Base-by-base conservation (phyloP, 192 early-diverging fungal species). In the Pilaira anomala region DNA sequence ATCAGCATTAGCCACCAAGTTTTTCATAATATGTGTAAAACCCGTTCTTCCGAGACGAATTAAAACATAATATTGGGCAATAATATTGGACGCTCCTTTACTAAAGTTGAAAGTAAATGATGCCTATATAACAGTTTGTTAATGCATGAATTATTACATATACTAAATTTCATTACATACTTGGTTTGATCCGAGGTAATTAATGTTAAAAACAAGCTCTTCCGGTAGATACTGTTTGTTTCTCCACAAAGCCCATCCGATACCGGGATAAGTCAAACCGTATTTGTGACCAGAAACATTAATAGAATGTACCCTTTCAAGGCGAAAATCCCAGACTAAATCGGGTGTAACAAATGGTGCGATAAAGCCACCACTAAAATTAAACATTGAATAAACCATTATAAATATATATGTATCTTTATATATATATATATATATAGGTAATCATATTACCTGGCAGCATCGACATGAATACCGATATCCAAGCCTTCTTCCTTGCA, bases 201-300 rank as follows among this genome's bases (percentile, higher is more conserved):
- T 83, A 16, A 91, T 68, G 53, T 88, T 83, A 65, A 94, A 90
- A 22, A 89, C 81, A 60, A 94, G 78, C 22, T 83, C 89, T 29
- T 84, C 76, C 7, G 92, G 92, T 19, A 91, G 78, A 61, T 77
- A 89, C 49, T 85, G 81, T 18, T 73, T 54, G 53, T 76, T 73
- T 48, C 80, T 78, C 92, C 92, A 94, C 22, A 94, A 50, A 39
- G 83, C 78, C 92, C 92, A 94, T 36, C 92, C 92, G 49, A 93
- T 76, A 46, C 92, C 92, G 4, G 90, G 81, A 69, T 90, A 91
- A 14, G 83, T 80, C 33, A 94, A 79, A n/a, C 92, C 92, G 76
- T 81, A 94, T 71, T 94, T 94, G 84, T 92, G 91, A 46, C 92
- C 90, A 45, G 87, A 88, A 19, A 83, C 80, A 68, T 92, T 93